phyloP scores from a whole-genome alignment of 495 filamentous ascomycete species.

The Cladorrhinum samala region DNA sequence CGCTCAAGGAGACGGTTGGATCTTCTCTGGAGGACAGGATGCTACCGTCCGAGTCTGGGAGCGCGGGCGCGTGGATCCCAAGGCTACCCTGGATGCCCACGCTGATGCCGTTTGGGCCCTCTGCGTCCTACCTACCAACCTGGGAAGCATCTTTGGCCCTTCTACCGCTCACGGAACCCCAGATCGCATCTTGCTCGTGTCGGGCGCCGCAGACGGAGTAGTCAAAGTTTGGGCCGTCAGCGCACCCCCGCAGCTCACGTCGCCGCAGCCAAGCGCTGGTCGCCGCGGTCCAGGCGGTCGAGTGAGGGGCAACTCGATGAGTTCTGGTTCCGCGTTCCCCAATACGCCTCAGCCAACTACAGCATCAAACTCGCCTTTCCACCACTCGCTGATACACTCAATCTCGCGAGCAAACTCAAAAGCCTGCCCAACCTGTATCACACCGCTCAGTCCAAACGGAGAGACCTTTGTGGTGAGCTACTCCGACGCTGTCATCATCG shows the following conservation, averaged over 20 bases:
- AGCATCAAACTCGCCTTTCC: constrained; percentile 54
- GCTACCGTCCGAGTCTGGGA: constrained; percentile 93
- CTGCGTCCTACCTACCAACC: constrained; percentile 83
- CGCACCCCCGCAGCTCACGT: constrained; percentile 76
- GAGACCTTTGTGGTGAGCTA: constrained; percentile 93
- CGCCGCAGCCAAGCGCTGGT: constrained; percentile 54
- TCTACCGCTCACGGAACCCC: constrained; percentile 62
- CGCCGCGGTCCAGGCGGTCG: constrained; percentile 73
- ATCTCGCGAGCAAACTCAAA: constrained; percentile 62
- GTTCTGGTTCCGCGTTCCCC: constrained; percentile 83
- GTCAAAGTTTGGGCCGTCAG: constrained; percentile 93
- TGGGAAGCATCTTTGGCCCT: constrained; percentile 68
- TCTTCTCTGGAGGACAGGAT: constrained; percentile 95
- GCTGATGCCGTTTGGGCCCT: constrained; percentile 95
- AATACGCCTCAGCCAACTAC: constrained; percentile 83
- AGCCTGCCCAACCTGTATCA: constrained; percentile 86
- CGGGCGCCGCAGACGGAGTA: constrained; percentile 83
- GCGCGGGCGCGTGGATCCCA: constrained; percentile 84
- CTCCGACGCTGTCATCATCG: constrained; percentile 78
- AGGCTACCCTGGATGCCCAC: constrained; percentile 89
- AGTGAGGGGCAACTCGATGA: constrained; percentile 81
- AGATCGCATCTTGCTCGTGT: constrained; percentile 84
- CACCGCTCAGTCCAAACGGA: constrained; percentile 74
- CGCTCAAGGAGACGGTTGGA: constrained; percentile 85
- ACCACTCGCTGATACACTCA: constrained; percentile 69